Evolutionary conservation across 1,284 basidiomycete genomes (phyloP).

Genomic region (Mrakiaceae sp.): DNA sequence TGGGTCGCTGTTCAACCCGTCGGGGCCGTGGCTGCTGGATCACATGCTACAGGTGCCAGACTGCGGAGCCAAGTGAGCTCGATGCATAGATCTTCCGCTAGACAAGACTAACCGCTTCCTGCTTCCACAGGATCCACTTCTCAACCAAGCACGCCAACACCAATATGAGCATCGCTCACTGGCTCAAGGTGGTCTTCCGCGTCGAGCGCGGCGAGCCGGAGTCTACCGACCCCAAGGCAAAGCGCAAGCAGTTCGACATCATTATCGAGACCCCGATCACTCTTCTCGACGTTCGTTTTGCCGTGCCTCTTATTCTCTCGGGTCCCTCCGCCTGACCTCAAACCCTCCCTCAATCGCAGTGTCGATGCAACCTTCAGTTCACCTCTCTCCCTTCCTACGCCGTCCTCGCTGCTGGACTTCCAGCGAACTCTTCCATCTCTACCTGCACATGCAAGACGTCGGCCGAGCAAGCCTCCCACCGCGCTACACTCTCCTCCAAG

Average conservation of each 20-base stretch:
- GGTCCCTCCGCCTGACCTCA: not conserved
- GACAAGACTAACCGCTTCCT: too few relatives aligned
- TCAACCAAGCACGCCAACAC: conserved; percentile 72
- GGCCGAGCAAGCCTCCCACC: conserved; percentile 5
- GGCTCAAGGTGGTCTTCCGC: conserved; percentile 70
- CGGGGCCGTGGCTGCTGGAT: conserved; percentile 47
- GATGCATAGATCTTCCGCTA: too few relatives aligned
- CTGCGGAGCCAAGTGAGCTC: conserved; percentile 23
- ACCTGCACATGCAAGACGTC: conserved; percentile 13
- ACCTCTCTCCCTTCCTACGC: conserved; percentile 52
- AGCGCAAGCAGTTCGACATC: conserved; percentile 73
- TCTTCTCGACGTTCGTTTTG: conserved; percentile 28
- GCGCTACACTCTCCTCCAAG: not conserved
- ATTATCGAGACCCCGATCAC: conserved; percentile 49
- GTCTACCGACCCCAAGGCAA: conserved; percentile 54
- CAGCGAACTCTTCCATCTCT: conserved; percentile 1
- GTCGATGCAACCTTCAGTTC: conserved; percentile 66
- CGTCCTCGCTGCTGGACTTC: conserved; percentile 18
- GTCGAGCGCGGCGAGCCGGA: conserved; percentile 68
- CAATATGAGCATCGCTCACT: conserved; percentile 68
- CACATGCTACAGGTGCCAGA: conserved; percentile 36
- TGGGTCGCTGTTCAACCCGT: conserved; percentile 39
- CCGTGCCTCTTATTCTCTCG: not conserved
- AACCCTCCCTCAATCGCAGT: conserved; percentile 36
- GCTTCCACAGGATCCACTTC: conserved; percentile 48